Evolutionary conservation across 345 rosid species (phyloP).

Genomic region (Balakata baccata): DNA sequence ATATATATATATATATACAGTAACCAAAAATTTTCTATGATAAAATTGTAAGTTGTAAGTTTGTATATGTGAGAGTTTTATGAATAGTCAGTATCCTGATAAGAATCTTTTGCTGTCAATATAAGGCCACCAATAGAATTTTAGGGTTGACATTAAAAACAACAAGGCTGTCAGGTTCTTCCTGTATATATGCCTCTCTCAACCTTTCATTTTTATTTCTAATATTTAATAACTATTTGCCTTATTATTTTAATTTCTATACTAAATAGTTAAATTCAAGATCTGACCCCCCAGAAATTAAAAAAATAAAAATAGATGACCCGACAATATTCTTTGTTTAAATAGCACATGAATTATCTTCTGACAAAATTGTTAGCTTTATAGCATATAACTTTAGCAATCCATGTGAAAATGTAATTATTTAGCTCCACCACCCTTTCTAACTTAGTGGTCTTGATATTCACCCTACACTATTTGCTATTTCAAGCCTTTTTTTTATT

Average conservation of each 20-base stretch:
- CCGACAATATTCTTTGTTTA: slow-evolving; percentile 4
- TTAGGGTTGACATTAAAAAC: slow-evolving; percentile 37
- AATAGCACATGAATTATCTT: slow-evolving; percentile 12
- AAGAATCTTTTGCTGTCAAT: slow-evolving; percentile 43
- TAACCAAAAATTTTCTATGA: slow-evolving; percentile 16
- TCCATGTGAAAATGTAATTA: slow-evolving; percentile 15
- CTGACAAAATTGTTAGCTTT: slow-evolving; percentile 10
- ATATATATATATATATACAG: background rate
- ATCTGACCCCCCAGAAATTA: too few species aligned
- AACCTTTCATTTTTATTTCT: background rate
- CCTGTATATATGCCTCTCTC: slow-evolving; percentile 8
- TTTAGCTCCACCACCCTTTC: background rate
- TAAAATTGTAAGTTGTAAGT: slow-evolving; percentile 7
- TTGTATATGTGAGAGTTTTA: slow-evolving; percentile 22
- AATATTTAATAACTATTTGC: too few species aligned
- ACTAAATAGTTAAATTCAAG: background rate
- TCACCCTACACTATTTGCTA: too few species aligned
- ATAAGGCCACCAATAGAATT: slow-evolving; percentile 38
- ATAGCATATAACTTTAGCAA: background rate
- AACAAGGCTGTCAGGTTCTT: slow-evolving; percentile 18
- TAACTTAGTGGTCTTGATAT: background rate
- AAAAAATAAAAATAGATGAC: too few species aligned
- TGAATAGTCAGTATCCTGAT: slow-evolving; percentile 46
- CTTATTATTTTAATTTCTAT: background rate
- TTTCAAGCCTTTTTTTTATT: too few species aligned